Conservation (phyloP, 352 stramenopile genomes). For the Aphanomyces astaci region DNA sequence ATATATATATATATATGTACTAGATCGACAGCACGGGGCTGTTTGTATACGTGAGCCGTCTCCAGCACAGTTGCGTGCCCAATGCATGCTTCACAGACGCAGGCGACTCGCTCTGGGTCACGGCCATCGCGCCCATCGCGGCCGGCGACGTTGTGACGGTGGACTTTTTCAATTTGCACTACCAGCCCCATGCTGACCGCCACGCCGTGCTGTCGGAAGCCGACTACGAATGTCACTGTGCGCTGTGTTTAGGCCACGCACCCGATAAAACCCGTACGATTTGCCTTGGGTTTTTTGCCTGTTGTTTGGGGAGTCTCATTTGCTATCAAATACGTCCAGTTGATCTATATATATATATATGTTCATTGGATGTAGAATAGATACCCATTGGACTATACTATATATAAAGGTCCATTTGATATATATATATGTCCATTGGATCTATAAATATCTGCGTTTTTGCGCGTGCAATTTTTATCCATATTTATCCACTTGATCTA, state of each 20-base stretch:
- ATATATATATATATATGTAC: not conserved
- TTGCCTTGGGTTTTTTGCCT: not conserved
- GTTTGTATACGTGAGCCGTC: constrained; percentile 60
- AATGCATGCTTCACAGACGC: constrained; percentile 75
- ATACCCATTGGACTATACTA: too few relatives aligned
- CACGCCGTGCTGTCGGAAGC: constrained; percentile 46
- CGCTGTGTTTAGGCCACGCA: constrained; percentile 37
- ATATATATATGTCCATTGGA: too few relatives aligned
- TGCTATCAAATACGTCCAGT: too few relatives aligned
- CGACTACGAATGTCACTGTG: constrained; percentile 55
- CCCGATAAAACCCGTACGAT: constrained; percentile 41
- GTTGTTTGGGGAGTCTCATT: too few relatives aligned
- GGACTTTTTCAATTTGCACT: constrained; percentile 76
- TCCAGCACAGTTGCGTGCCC: constrained; percentile 63
- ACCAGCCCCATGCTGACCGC: constrained; percentile 52
- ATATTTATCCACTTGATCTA: too few relatives aligned
- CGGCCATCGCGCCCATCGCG: constrained; percentile 53
- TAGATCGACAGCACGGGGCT: constrained; percentile 39
- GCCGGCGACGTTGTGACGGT: constrained; percentile 59
- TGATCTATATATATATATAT: too few relatives aligned
- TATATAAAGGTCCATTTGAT: too few relatives aligned
- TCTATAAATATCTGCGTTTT: too few relatives aligned
- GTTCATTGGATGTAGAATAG: too few relatives aligned
- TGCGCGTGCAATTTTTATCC: too few relatives aligned
- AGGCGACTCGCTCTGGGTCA: constrained; percentile 65